phyloP scores from a whole-genome alignment of 768 basidiomycete species.

The Goffeauzyma gilvescens region DNA sequence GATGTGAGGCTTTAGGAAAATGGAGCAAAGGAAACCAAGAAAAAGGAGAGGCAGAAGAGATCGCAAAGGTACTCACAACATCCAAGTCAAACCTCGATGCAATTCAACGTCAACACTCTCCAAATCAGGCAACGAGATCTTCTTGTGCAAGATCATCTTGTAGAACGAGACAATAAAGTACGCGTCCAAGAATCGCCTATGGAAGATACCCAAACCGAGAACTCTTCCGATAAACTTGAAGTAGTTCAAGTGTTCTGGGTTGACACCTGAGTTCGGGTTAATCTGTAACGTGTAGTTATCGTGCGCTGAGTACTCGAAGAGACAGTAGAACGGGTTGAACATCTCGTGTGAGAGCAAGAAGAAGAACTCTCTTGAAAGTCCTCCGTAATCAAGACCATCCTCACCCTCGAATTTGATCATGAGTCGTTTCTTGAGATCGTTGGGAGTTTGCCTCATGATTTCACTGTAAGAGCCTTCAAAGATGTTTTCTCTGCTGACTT shows the following conservation, averaged over 20 bases:
- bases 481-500: slow-evolving; percentile 91
- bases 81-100: slow-evolving; percentile 91
- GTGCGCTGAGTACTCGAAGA: slow-evolving; percentile 98
- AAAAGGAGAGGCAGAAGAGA: no score
- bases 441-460: slow-evolving; percentile 97
- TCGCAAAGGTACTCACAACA: slow-evolving; percentile 50
- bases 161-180: slow-evolving; percentile 99
- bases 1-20: no score
- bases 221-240: slow-evolving; percentile 99
- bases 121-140: slow-evolving; percentile 77
- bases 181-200: slow-evolving; percentile 93
- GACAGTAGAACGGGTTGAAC: slow-evolving; percentile 99
- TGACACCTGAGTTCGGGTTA: slow-evolving; percentile 92
- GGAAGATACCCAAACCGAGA: slow-evolving; percentile 92
- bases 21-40: background rate
- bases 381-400: slow-evolving; percentile 96
- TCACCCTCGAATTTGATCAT: slow-evolving; percentile 99
- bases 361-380: slow-evolving; percentile 96
- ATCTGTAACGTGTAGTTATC: slow-evolving; percentile 99
- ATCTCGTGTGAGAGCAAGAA: slow-evolving; percentile 98
- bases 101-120: slow-evolving; percentile 93
- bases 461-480: slow-evolving; percentile 99
- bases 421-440: slow-evolving; percentile 89
- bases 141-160: slow-evolving; percentile 99
- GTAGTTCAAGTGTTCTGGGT: slow-evolving; percentile 97